Evolutionary conservation across 257 asterid species (phyloP), one percentile per base, ranked within the genome.

Genomic region (Linderniella brevidens): DNA sequence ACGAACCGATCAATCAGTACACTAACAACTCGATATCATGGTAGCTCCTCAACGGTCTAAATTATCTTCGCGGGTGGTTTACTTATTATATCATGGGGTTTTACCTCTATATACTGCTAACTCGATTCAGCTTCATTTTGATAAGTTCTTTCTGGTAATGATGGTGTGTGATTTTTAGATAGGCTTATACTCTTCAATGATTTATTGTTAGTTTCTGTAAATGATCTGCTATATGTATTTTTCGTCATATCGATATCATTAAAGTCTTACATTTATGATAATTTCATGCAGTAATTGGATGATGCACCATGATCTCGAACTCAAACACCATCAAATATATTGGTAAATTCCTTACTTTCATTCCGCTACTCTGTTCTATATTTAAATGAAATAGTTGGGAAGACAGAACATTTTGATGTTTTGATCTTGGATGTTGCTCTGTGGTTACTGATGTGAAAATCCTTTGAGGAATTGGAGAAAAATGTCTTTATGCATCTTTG

Each of bases 1-100:
- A 73, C 73, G 95, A 78, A 61, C 14, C 81, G 36, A 84, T 88
- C 61, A 84, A 78, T 64, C 88, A 54, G 48, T 84, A 84, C 61
- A 80, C 94, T 46, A 53, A 72, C 52, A 88, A 88, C 79, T 83
- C 95, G 15, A 62, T 88, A 62, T 69, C 83, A 66, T 88, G 98
- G 98, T 95, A 88, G 81, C 93, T 88, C 71, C 93, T 88, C 63
- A 88, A 88, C 67, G 98, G 98, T 54, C 75, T 88, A 48, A 78
- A 78, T 57, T 88, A 84, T 68, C 98, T 88, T 65, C 98, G 83
- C 79, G 80, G 95, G 98, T 62, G 46, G 52, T 36, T 57, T 32
- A 43, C 57, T 51, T 25, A 46, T 11, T 13, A n/a, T 54, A 37
- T 47, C 42, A 46, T 8, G 35, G 37, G 45, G 17, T 13, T 50